phyloP scores from a whole-genome alignment of 805 yeast genomes.

The Cyberlindnera lachancei region DNA sequence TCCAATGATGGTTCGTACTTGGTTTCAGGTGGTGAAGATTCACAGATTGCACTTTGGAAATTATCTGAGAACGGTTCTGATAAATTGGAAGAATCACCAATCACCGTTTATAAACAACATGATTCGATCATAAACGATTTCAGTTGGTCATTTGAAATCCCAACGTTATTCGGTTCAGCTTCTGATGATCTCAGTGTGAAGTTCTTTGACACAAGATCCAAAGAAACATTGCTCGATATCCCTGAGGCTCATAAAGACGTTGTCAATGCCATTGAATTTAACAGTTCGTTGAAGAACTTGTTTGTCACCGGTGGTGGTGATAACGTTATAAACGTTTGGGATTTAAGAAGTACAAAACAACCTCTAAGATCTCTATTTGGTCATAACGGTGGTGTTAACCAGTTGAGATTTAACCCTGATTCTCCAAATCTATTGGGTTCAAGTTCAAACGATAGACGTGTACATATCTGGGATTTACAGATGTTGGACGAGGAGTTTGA shows the following conservation, averaged over 20 bases:
- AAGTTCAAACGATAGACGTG: constrained; percentile 59
- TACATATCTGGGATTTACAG: constrained; percentile 67
- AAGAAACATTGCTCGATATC: constrained; percentile 28
- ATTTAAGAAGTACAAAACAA: constrained; percentile 50
- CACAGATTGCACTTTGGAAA: constrained; percentile 63
- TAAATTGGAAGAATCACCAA: constrained; percentile 32
- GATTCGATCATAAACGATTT: constrained; percentile 59
- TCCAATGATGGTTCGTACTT: constrained; percentile 37
- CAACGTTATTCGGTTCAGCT: constrained; percentile 55
- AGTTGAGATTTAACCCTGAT: constrained; percentile 46
- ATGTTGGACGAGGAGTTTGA: constrained; percentile 50
- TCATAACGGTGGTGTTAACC: constrained; percentile 48
- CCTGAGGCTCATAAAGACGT: constrained; percentile 47
- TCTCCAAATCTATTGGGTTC: constrained; percentile 50
- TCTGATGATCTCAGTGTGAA: constrained; percentile 60
- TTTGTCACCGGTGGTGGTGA: constrained; percentile 78
- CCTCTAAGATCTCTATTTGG: constrained; percentile 65
- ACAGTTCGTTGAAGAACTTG: constrained; percentile 43
- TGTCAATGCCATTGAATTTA: constrained; percentile 65
- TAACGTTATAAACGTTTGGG: constrained; percentile 67
- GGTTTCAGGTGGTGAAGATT: constrained; percentile 60
- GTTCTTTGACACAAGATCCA: constrained; percentile 49
- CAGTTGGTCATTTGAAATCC: constrained; percentile 41
- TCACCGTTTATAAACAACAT: constrained; percentile 39
- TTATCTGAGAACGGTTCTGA: constrained; percentile 30